Percentiles rank a stretch among this genome's conserved stretches.
These are phyloP conservation scores for Trichocladium uniseriatum DNA, from an alignment of 495 filamentous ascomycete species.

Conservation along the genomic window DNA sequence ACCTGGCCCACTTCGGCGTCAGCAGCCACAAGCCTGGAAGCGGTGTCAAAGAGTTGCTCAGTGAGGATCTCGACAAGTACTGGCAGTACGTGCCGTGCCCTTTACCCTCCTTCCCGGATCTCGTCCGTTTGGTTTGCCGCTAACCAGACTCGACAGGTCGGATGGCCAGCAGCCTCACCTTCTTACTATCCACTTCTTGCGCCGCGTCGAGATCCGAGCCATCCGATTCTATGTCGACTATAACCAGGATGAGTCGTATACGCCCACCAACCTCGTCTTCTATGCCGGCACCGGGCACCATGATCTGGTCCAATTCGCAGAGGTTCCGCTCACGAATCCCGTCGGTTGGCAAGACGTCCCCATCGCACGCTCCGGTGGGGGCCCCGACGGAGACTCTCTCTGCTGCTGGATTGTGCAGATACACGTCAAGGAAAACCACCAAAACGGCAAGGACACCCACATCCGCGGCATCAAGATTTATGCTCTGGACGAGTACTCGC, in stretches of 20 bases:
- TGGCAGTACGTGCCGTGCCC: constrained; percentile 58
- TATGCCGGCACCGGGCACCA: constrained; percentile 79
- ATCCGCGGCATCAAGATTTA: constrained; percentile 89
- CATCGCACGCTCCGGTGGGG: constrained; percentile 58
- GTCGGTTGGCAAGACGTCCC: constrained; percentile 85
- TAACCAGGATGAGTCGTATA: constrained; percentile 87
- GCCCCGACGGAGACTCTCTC: constrained; percentile 56
- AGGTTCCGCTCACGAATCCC: constrained; percentile 68
- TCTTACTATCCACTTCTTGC: constrained; percentile 93
- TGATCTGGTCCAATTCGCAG: constrained; percentile 74
- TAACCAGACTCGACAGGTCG: constrained; percentile 38
- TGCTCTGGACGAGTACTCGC: constrained; percentile 51
- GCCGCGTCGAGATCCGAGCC: constrained; percentile 72
- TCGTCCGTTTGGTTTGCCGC: background rate
- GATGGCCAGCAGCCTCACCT: constrained; percentile 93
- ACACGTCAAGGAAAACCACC: constrained; percentile 86
- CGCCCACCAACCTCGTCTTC: constrained; percentile 85
- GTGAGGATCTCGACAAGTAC: constrained; percentile 68
- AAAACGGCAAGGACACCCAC: constrained; percentile 98
- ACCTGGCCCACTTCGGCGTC: constrained; percentile 88
- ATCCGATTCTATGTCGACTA: constrained; percentile 88
- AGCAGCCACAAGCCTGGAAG: constrained; percentile 86
- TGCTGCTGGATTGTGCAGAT: constrained; percentile 82
- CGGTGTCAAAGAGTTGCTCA: constrained; percentile 73
- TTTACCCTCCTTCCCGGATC: background rate